Base-by-base conservation (phyloP, 1,284 basidiomycete genomes). In the Somion occarium region DNA sequence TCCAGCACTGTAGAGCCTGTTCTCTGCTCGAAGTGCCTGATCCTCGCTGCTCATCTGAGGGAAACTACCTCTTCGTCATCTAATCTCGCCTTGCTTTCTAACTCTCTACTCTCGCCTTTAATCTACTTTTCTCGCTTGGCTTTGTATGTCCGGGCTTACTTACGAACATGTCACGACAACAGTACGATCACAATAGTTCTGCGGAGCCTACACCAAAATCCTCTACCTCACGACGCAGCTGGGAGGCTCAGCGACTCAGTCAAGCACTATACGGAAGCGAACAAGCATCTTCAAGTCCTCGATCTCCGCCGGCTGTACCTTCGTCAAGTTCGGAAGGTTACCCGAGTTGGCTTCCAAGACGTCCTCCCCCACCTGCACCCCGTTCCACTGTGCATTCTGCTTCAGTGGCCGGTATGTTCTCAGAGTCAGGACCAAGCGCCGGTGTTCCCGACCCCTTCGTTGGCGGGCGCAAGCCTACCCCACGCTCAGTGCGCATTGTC, bases 401-500 rank as follows among this genome's bases (percentile, higher is more conserved):
- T 20, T 65, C 66, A 26, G 71, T 74, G 27, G 73, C 71, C 12
- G 69, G 65, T 52, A 68, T 69, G 59, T 65, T 61, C 30, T 71
- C 68, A 27, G 74, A 72, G 9, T 59, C 67, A 15, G 69, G 66
- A 20, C 73, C 74, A 41, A 69, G 73, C 48, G 49, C 49, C 43
- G 43, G 49, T 12, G 24, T 22, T 18, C 73, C 73, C 23, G 67
- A 64, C 38, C 60, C 59, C 38, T 69, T 74, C 52, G 57, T 69
- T 20, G 76, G 79, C 25, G 88, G 88, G 13, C 76, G 88, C 47
- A 85, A 81, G 58, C 78, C 88, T 1, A 88, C 87, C 0, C 84
- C 86, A 27, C 81, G 88, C 34, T 88, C 85, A 1, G 83, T 91
- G 19, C 80, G 88, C 55, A 86, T 91, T 53, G 82, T 91, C 56